phyloP scores from a whole-genome alignment of 2,329 filamentous ascomycete species.

The Conoideocrella luteorostrata region DNA sequence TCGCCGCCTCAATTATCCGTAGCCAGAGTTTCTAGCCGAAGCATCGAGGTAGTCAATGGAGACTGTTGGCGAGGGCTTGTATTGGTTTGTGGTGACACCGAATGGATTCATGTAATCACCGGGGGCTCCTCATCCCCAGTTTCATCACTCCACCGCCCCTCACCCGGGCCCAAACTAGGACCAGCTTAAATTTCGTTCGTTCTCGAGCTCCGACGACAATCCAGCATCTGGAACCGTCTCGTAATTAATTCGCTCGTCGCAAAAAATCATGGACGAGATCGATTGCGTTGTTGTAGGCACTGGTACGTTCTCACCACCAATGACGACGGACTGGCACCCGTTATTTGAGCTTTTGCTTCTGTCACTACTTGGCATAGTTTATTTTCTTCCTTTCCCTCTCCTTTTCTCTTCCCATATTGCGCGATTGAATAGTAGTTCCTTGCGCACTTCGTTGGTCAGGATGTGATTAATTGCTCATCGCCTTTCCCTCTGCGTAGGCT shows the following conservation, averaged over 20 bases:
- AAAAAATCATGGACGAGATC: slow-evolving; percentile 32
- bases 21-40: background rate
- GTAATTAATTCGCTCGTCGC: background rate
- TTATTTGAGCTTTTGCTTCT: background rate
- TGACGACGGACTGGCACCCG: background rate
- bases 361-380: background rate
- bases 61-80: background rate
- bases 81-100: background rate
- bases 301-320: slow-evolving; percentile 32
- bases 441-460: background rate
- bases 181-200: background rate
- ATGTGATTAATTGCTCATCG: background rate
- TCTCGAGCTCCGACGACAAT: background rate
- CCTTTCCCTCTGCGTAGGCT: slow-evolving; percentile 16
- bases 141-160: background rate
- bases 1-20: too few relatives aligned
- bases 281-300: slow-evolving; percentile 46
- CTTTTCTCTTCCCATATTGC: background rate
- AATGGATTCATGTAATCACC: background rate
- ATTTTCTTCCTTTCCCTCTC: background rate
- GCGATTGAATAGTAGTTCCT: background rate
- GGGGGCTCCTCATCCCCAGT: background rate
- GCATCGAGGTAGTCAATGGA: background rate
- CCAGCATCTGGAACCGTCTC: background rate
- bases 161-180: background rate